Evolutionary conservation across 768 basidiomycete species (phyloP).

Genomic region (Vararia minispora): DNA sequence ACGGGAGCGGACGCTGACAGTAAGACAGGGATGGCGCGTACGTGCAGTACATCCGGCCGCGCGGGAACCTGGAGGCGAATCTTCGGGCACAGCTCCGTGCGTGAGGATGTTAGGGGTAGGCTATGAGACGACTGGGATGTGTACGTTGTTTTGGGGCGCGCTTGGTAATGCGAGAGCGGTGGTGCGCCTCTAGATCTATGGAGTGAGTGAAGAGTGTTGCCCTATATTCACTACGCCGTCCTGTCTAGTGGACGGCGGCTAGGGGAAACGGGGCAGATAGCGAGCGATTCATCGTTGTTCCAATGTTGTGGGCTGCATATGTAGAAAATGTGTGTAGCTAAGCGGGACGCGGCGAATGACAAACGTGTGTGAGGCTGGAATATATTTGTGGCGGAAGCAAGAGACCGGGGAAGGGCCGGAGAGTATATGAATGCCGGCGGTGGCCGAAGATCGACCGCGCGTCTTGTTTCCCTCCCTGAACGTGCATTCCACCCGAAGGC

Average conservation of each 20-base stretch:
- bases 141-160: slow-evolving; percentile 5
- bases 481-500: too few relatives aligned
- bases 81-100: slow-evolving; percentile 75
- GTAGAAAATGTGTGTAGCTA: too few relatives aligned
- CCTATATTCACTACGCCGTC: slow-evolving; percentile 70
- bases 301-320: too few relatives aligned
- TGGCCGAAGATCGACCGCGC: too few relatives aligned
- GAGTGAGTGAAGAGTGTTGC: slow-evolving; percentile 21
- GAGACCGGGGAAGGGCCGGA: too few relatives aligned
- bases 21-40: slow-evolving; percentile 79
- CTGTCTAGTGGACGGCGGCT: slow-evolving; percentile 45
- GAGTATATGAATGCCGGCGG: too few relatives aligned
- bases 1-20: slow-evolving; percentile 9
- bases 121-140: slow-evolving; percentile 13
- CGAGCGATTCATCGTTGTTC: too few relatives aligned
- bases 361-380: too few relatives aligned
- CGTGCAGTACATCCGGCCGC: slow-evolving; percentile 85
- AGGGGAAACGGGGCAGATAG: slow-evolving; percentile 85
- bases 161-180: neutral
- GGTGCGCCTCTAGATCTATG: slow-evolving; percentile 1
- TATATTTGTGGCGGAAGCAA: too few relatives aligned
- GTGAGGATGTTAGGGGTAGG: slow-evolving; percentile 25
- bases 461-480: neutral
- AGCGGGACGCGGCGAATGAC: too few relatives aligned
- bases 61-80: slow-evolving; percentile 79